phyloP scores from a whole-genome alignment of 164 flowering plant species.

The Magnolia changhungtana region DNA sequence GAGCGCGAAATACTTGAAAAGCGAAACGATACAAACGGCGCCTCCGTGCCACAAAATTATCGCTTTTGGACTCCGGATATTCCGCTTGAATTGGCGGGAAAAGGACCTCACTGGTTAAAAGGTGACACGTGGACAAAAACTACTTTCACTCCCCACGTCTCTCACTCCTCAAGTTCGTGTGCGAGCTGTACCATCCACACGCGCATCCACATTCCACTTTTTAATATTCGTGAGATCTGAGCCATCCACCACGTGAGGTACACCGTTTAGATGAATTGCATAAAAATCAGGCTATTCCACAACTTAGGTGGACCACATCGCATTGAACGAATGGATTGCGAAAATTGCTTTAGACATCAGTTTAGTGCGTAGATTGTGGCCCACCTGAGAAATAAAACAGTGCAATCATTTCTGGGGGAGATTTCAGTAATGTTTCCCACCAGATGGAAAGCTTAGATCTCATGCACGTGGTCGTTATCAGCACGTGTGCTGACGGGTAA shows the following conservation, averaged over 20 bases:
- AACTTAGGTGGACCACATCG: too few species aligned
- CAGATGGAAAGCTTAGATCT: too few species aligned
- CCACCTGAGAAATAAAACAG: too few species aligned
- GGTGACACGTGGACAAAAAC: background rate
- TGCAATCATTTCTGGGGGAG: background rate
- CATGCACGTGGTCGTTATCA: background rate
- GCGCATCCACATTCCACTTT: too few species aligned
- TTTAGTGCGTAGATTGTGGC: too few species aligned
- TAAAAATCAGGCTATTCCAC: too few species aligned
- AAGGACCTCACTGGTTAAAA: background rate
- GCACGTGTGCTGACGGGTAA: background rate
- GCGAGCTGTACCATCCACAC: background rate
- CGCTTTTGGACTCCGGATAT: conserved; percentile 10
- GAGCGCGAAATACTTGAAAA: background rate
- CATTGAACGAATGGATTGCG: too few species aligned
- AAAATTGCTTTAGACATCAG: too few species aligned
- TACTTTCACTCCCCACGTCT: background rate
- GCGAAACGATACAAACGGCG: background rate
- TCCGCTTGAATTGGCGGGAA: conserved; percentile 13
- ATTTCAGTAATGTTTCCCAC: background rate
- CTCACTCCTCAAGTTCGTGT: background rate
- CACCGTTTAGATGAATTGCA: too few species aligned
- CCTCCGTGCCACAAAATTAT: background rate
- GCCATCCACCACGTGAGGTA: too few species aligned
- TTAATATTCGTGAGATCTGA: too few species aligned